phyloP scores from a whole-genome alignment of 306 rosid species.

The Corylus heterophylla region DNA sequence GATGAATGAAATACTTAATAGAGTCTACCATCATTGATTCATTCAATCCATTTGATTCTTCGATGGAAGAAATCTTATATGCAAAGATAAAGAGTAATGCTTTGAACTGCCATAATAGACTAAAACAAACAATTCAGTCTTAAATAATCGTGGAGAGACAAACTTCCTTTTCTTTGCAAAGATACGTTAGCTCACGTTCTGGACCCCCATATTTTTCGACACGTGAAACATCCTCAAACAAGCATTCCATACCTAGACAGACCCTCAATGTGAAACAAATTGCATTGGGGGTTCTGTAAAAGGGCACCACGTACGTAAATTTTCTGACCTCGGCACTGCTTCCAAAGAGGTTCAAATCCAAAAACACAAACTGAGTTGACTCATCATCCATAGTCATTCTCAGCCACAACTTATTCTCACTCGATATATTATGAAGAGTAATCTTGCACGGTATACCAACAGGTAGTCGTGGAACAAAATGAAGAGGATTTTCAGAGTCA shows the following conservation, averaged over 20 bases:
- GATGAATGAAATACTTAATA: not conserved
- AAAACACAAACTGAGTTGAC: conserved; percentile 44
- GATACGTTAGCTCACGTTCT: conserved; percentile 50
- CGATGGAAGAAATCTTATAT: not conserved
- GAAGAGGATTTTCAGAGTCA: conserved; percentile 47
- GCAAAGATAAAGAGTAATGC: not conserved
- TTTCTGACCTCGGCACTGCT: conserved; percentile 40
- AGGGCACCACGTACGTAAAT: conserved; percentile 46
- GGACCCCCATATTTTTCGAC: conserved; percentile 55
- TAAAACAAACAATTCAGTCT: conserved; percentile 5
- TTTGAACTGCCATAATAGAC: not conserved
- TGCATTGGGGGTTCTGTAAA: conserved; percentile 63
- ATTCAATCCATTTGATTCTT: not conserved
- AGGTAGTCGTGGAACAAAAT: conserved; percentile 68
- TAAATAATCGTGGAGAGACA: conserved; percentile 44
- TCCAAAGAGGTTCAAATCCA: conserved; percentile 53
- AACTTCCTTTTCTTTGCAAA: conserved; percentile 63
- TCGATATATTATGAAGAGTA: conserved; percentile 51
- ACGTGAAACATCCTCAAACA: conserved; percentile 40
- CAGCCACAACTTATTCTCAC: conserved; percentile 58
- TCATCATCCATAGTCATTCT: conserved; percentile 53
- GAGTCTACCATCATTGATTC: not conserved
- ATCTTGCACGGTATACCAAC: conserved; percentile 70
- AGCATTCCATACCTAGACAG: conserved; percentile 59
- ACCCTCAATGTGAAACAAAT: conserved; percentile 40